Conservation (phyloP, 306 rosid genomes). For the Sicyos edulis region DNA sequence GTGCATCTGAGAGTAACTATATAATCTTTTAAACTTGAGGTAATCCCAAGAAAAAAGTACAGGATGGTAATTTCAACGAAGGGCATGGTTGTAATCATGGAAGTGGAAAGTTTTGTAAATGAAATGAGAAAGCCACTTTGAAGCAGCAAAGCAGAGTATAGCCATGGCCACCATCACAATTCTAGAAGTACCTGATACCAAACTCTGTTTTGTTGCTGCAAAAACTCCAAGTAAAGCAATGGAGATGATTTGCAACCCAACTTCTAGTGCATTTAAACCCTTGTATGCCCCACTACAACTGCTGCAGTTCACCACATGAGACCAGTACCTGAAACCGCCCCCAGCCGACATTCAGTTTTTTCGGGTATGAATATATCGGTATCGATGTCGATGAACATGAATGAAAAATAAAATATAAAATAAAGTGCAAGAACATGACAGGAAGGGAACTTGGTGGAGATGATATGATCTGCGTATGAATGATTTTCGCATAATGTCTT, state of each 20-base stretch:
- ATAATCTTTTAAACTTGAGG: not conserved
- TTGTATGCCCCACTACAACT: constrained; percentile 70
- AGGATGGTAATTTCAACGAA: constrained; percentile 16
- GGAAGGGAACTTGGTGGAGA: not conserved
- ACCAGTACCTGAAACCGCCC: constrained; percentile 55
- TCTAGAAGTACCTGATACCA: constrained; percentile 36
- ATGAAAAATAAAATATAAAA: not conserved
- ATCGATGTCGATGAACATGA: not conserved
- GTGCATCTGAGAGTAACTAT: not conserved
- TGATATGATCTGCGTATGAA: not conserved
- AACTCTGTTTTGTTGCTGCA: constrained; percentile 54
- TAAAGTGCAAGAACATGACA: not conserved
- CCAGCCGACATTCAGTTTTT: not conserved
- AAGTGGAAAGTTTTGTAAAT: constrained; percentile 67
- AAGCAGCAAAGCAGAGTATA: constrained; percentile 55
- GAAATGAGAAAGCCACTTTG: constrained; percentile 67
- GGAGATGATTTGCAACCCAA: constrained; percentile 50
- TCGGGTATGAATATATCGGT: not conserved
- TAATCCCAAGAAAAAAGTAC: not conserved
- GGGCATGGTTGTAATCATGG: constrained; percentile 77
- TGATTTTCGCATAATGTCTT: not conserved
- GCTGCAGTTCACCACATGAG: constrained; percentile 76
- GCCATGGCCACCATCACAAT: constrained; percentile 45
- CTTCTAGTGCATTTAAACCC: constrained; percentile 59
- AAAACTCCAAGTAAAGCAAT: constrained; percentile 59